Percentiles rank a stretch among this genome's conserved stretches.
phyloP scores from a whole-genome alignment of 108 stramenopile species.

The Discostella pseudostelligera region DNA sequence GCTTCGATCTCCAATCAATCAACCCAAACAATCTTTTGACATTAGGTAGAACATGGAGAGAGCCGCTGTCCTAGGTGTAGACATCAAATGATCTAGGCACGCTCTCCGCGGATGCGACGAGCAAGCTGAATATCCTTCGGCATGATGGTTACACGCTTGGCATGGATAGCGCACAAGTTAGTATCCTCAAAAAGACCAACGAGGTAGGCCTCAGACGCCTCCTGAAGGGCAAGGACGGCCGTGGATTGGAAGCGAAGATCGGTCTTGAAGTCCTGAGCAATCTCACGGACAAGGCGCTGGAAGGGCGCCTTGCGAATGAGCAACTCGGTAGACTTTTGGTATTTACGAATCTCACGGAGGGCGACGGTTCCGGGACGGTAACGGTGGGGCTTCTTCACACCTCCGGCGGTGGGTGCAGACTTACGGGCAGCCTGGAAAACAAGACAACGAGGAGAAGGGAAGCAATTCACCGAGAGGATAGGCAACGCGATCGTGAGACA shows the following conservation, averaged over 20 bases:
- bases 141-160: slow-evolving; percentile 99
- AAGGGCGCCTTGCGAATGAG: slow-evolving; percentile 85
- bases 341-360: slow-evolving; percentile 93
- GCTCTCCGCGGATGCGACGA: slow-evolving; percentile 57
- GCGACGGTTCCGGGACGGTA: slow-evolving; percentile 97
- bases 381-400: slow-evolving; percentile 92
- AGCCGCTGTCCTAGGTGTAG: background rate
- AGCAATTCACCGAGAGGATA: background rate
- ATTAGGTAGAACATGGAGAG: background rate
- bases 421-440: slow-evolving; percentile 93
- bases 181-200: slow-evolving; percentile 97
- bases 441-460: slow-evolving; percentile 28
- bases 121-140: slow-evolving; percentile 93
- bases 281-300: slow-evolving; percentile 93
- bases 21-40: background rate
- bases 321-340: slow-evolving; percentile 80
- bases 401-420: slow-evolving; percentile 86
- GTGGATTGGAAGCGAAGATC: slow-evolving; percentile 97
- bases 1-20: no score
- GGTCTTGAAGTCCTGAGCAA: slow-evolving; percentile 96
- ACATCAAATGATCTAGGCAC: slow-evolving; percentile 31
- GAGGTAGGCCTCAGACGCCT: slow-evolving; percentile 94
- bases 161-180: slow-evolving; percentile 96
- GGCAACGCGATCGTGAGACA: background rate
- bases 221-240: slow-evolving; percentile 93